These are phyloP conservation scores for Dryadomyces quercivorus DNA, from an alignment of 2,329 filamentous ascomycete genomes.

Conservation along the genomic window DNA sequence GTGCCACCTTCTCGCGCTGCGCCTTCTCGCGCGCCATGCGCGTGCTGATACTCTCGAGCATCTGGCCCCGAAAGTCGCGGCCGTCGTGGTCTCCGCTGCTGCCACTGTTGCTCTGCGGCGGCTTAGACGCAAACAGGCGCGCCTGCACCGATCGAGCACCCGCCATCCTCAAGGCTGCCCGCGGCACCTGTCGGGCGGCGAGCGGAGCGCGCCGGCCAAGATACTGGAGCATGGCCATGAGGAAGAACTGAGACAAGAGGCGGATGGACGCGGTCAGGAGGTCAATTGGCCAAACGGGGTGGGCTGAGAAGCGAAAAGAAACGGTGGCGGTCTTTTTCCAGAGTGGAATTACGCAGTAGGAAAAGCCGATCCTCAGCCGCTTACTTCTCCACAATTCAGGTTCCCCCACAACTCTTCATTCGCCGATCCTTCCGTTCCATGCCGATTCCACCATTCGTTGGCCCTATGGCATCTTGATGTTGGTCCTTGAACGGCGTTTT, in stretches of 20 bases:
- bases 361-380: background rate
- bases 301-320: background rate
- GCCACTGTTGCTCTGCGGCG: conserved; percentile 1
- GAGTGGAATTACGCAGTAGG: too few species aligned
- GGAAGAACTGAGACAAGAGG: background rate
- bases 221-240: background rate
- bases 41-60: conserved; percentile 38
- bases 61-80: conserved; percentile 36
- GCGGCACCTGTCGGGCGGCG: background rate
- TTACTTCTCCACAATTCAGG: background rate
- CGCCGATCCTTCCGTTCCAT: background rate
- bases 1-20: conserved; percentile 31
- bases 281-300: background rate
- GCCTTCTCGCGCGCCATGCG: conserved; percentile 35
- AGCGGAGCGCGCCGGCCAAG: background rate
- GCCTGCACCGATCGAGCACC: background rate
- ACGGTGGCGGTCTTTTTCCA: too few species aligned
- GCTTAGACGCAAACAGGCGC: conserved; percentile 8
- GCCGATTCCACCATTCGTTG: background rate
- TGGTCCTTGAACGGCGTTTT: too few species aligned
- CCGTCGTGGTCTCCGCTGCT: conserved; percentile 8
- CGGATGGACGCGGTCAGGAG: background rate
- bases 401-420: background rate
- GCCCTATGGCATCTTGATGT: background rate
- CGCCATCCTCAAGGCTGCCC: background rate